Evolutionary conservation across 192 early-diverging fungal species (phyloP), one percentile per base, ranked within the genome.

Genomic region (Backusella circina): DNA sequence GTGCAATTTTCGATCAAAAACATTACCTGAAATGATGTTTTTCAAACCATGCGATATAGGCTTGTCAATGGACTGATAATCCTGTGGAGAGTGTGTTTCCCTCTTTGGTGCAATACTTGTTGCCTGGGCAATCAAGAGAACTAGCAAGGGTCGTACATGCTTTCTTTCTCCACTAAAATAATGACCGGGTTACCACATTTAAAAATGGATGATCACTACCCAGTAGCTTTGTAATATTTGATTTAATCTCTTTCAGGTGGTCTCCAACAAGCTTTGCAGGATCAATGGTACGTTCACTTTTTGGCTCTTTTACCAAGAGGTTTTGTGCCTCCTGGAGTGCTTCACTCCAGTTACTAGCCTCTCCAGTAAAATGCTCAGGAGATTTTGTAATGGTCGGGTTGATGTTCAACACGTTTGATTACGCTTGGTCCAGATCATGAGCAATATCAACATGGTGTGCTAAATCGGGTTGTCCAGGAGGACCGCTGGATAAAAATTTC

Each of bases 161-260:
- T 99, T 98, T 28, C 95, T 95, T 13, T 93, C 89, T 21, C 90
- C 86, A 38, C 77, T 79, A 76, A 98, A 96, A 79, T 99, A 99
- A 81, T 99, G 96, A 73, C n/a, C 89, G 90, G 67, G 89, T 90
- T 51, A 99, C 90, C 16, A 94, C 96, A 51, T 93, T 88, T 15
- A 99, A 84, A 78, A 98, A 92, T 28, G 96, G 96, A 76, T 98
- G 96, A 16, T 91, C 93, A 72, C 88, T 90, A 35, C 95, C 95
- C 31, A 99, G 75, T 16, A 99, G 86, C 41, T 87, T 84, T 23
- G 90, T 86, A 67, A 99, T 94, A 76, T 97, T 95, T 57, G 87
- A 86, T 33, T 94, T 96, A 23, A 99, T 87, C 36, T 95, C 88
- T 57, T 88, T 86, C 38, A 99, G 83, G 81, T 99, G 96, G 1